Evolutionary conservation across 148 eudicot species (phyloP), one percentile per base, ranked within the genome.

Genomic region (Beta vulgaris): DNA sequence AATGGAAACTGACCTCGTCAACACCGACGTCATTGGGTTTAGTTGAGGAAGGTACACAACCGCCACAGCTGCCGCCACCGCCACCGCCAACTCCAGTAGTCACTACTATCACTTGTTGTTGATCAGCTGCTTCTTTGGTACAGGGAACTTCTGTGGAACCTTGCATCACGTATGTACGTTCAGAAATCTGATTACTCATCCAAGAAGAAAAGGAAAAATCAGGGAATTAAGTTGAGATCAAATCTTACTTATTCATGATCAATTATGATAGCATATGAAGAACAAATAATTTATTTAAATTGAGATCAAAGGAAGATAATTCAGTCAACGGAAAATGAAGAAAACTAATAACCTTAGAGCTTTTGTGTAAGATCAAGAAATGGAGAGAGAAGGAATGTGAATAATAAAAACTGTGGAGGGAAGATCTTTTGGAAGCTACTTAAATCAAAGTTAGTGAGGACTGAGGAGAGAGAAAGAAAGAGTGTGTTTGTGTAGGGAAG

Each of bases 1-100:
- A 51, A 71, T 19, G 35, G 25, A 48, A 36, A 67, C 79, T 71
- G 29, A 81, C 83, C 77, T 80, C 76, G 55, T 75, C 64, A 67
- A 49, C 48, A 62, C 34, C 73, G 78, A 69, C 61, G 68, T 28
- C 35, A 59, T 46, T 68, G 10, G 69, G 58, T 34, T 36, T 76
- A 46, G 58, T 58, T 21, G 79, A 11, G 2, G 71, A 35, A 26
- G 39, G 13, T 10, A 62, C 82, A 14, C 25, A 51, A 48, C 61
- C 36, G 23, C 58, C 54, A 9, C 7, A 16, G 1, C 1, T 31
- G 3, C n/a, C 82, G 8, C 25, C 63, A 48, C 61, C 36, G 23
- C 58, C 54, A 9, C 7, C 18, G 1, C 1, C 39, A 40, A 8
- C 48, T 23, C 7, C 31, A 43, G 8, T 44, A 32, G 43, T 15